Evolutionary conservation across 2,329 filamentous ascomycete genomes (phyloP).

Genomic region (Aspergillus pseudoglaucus): DNA sequence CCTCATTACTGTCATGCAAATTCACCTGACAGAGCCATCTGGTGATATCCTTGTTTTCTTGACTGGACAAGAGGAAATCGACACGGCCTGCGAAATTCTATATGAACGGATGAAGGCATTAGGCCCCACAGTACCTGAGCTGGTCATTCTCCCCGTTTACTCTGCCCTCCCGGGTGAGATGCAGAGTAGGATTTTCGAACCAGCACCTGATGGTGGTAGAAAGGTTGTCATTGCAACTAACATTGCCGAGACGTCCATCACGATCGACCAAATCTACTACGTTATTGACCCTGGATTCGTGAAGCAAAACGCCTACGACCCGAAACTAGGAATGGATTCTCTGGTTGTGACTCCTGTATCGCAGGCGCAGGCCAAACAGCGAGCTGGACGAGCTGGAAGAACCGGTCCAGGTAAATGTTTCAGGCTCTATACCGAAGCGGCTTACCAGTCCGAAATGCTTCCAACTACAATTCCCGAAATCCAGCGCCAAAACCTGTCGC

Average conservation of each 20-base stretch:
- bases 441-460: conserved; percentile 94
- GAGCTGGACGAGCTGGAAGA: conserved; percentile 84
- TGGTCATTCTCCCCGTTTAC: conserved; percentile 94
- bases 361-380: conserved; percentile 91
- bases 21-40: conserved; percentile 83
- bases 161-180: conserved; percentile 88
- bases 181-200: conserved; percentile 91
- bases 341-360: conserved; percentile 93
- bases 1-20: conserved; percentile 96
- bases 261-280: conserved; percentile 95
- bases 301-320: conserved; percentile 95
- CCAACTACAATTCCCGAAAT: conserved; percentile 96
- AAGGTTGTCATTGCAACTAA: conserved; percentile 98
- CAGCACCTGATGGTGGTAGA: conserved; percentile 72
- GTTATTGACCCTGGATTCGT: conserved; percentile 96
- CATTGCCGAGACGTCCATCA: conserved; percentile 96
- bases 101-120: conserved; percentile 95
- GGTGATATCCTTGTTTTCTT: conserved; percentile 96
- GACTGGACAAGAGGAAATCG: conserved; percentile 96
- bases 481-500: conserved; percentile 84
- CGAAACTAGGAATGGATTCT: conserved; percentile 96
- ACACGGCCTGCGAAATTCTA: conserved; percentile 86
- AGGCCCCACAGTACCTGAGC: conserved; percentile 80
- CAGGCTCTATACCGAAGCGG: conserved; percentile 87
- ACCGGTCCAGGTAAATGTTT: conserved; percentile 97